Conservation (phyloP, 352 stramenopile genomes). For the Phytophthora pini region DNA sequence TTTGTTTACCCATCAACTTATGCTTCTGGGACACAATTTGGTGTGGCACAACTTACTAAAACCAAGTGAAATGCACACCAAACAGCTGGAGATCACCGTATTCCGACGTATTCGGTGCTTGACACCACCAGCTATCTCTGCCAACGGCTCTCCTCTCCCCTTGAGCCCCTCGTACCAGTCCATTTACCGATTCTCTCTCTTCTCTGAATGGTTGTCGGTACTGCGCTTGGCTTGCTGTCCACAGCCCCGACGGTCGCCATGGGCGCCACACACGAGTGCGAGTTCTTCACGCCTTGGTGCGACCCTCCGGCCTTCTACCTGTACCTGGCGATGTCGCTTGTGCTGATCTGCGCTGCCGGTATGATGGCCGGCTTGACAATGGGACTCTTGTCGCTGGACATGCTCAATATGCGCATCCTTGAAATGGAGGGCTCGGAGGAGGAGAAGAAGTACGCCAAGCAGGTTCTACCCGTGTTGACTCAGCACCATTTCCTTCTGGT, state of each 20-base stretch:
- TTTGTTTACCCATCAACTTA: slow-evolving; percentile 19
- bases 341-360: slow-evolving; percentile 63
- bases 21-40: slow-evolving; percentile 28
- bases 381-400: slow-evolving; percentile 79
- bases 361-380: slow-evolving; percentile 84
- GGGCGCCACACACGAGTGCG: slow-evolving; percentile 34
- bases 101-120: background rate
- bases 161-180: background rate
- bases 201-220: background rate
- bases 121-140: background rate
- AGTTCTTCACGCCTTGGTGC: slow-evolving; percentile 71
- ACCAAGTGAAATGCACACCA: slow-evolving; percentile 16
- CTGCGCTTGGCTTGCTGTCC: background rate
- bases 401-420: slow-evolving; percentile 83
- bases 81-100: slow-evolving; percentile 8
- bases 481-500: slow-evolving; percentile 95
- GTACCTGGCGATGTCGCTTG: slow-evolving; percentile 53
- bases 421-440: slow-evolving; percentile 73
- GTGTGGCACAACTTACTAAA: slow-evolving; percentile 15
- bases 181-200: slow-evolving; percentile 1
- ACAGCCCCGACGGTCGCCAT: slow-evolving; percentile 11
- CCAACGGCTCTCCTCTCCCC: background rate
- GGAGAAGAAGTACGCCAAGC: slow-evolving; percentile 80
- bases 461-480: slow-evolving; percentile 90
- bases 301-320: slow-evolving; percentile 67